These are phyloP conservation scores for Gracilaria gracilis DNA, from an alignment of 23 red algal genomes.

Conservation along the genomic window DNA sequence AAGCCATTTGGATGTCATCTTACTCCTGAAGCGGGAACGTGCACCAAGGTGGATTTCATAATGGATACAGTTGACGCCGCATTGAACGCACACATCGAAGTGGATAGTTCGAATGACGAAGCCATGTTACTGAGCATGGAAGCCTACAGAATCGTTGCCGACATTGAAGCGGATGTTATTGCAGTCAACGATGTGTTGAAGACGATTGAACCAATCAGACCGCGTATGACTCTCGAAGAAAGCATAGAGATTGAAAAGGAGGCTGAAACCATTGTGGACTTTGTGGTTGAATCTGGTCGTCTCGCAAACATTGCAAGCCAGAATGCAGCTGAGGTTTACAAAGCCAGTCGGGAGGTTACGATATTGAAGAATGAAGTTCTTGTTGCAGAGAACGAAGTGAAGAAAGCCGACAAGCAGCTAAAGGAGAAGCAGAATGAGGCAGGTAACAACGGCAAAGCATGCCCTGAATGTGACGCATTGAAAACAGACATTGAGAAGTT, in stretches of 20 bases:
- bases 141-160: conserved; percentile 1
- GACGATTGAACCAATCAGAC: not conserved
- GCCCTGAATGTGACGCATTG: not conserved
- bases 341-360: not conserved
- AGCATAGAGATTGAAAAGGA: not conserved
- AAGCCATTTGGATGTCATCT: not conserved
- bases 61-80: not conserved
- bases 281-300: not conserved
- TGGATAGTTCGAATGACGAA: not conserved
- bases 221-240: not conserved
- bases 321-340: not conserved
- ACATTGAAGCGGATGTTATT: conserved; percentile 8
- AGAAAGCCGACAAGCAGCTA: not conserved
- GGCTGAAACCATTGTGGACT: not conserved
- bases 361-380: not conserved
- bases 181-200: not conserved
- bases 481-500: not conserved
- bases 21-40: not conserved
- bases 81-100: not conserved
- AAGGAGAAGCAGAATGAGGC: not conserved
- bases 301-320: not conserved
- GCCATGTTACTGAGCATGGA: not conserved
- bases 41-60: not conserved
- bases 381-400: not conserved
- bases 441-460: not conserved